Percentiles rank a stretch among this genome's conserved stretches.
phyloP scores from a whole-genome alignment of 2,329 filamentous ascomycete genomes.

The Fusarium burgessii region DNA sequence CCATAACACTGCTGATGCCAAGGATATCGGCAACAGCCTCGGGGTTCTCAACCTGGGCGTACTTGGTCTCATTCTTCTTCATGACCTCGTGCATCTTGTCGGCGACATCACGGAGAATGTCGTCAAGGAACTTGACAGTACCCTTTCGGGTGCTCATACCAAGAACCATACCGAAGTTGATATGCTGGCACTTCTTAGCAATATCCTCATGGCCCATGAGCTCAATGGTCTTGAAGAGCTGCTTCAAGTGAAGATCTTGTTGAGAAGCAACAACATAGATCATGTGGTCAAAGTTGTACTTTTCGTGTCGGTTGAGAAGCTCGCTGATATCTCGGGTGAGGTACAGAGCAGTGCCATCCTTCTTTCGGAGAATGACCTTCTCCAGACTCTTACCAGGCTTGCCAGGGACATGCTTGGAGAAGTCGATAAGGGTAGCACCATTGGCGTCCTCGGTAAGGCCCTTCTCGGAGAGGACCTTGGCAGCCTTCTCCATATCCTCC shows the following conservation, averaged over 20 bases:
- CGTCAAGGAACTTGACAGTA: constrained; percentile 76
- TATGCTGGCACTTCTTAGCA: constrained; percentile 75
- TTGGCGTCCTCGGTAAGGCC: constrained; percentile 75
- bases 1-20: constrained; percentile 96
- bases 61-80: constrained; percentile 90
- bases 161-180: constrained; percentile 80
- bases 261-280: constrained; percentile 81
- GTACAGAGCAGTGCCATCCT: constrained; percentile 81
- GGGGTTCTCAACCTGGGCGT: constrained; percentile 87
- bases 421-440: constrained; percentile 80
- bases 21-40: constrained; percentile 85
- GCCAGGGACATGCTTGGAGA: constrained; percentile 73
- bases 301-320: constrained; percentile 72
- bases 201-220: constrained; percentile 77
- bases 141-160: constrained; percentile 79
- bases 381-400: constrained; percentile 77
- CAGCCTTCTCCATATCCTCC: constrained; percentile 73
- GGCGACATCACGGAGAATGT: constrained; percentile 71
- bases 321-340: constrained; percentile 83
- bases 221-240: constrained; percentile 82
- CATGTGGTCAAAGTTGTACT: constrained; percentile 80
- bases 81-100: constrained; percentile 99
- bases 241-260: constrained; percentile 78
- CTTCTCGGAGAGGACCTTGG: constrained; percentile 71
- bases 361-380: constrained; percentile 77